Conservation (phyloP, 139 green algal species). For the Coelastrella sp. region DNA sequence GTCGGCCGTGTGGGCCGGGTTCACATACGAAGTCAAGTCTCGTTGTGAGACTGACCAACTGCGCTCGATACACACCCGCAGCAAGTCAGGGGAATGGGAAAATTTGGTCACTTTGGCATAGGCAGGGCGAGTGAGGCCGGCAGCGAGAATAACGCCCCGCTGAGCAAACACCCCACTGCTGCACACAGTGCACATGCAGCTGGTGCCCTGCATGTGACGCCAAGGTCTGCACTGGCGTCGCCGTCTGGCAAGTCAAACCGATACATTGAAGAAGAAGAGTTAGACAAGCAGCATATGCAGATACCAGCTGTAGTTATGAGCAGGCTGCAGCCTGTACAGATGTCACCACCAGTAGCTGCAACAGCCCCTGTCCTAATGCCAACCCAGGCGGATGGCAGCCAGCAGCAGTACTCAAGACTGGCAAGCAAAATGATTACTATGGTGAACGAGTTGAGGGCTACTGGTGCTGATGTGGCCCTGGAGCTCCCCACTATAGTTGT, state of each 20-base stretch:
- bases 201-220: conserved; percentile 6
- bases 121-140: background rate
- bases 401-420: conserved; percentile 43
- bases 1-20: no score
- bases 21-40: no score
- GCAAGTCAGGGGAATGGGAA: background rate
- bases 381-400: background rate
- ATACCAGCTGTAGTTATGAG: conserved; percentile 20
- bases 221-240: background rate
- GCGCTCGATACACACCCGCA: background rate
- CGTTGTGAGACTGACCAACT: background rate
- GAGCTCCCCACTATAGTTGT: conserved; percentile 53
- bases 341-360: background rate
- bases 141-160: background rate
- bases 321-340: conserved; percentile 7
- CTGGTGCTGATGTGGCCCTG: conserved; percentile 31
- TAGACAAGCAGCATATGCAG: background rate
- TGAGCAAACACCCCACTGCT: background rate
- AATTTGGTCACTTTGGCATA: conserved; percentile 17
- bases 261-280: background rate
- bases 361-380: background rate
- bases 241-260: background rate
- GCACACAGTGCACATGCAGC: background rate
- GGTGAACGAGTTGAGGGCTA: conserved; percentile 38
- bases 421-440: conserved; percentile 24